Evolutionary conservation across 108 stramenopile genomes (phyloP), one percentile per base, ranked within the genome.

Genomic region (Skeletonema menzelii): DNA sequence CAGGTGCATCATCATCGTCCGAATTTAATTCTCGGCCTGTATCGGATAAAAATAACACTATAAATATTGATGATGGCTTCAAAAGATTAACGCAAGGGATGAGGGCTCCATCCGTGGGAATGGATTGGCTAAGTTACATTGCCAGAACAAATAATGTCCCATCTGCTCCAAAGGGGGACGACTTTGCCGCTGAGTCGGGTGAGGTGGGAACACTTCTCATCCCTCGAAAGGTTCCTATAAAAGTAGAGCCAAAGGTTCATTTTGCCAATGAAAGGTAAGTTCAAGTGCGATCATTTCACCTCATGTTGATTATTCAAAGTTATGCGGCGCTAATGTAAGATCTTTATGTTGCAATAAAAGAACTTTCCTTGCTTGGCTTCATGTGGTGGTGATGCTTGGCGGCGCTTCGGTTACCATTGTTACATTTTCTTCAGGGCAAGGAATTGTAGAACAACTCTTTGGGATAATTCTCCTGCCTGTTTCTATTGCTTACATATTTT

Each of bases 281-380:
- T 10, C 11, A 37, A 37, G 35, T 37, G 35, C 11, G 2, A 32
- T 37, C 11, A 12, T 37, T 2, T 37, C 1, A 12, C 11, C 11
- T 37, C 10, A 12, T 37, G 35, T 2, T 37, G 35, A 37, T 0
- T 37, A 12, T 37, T 2, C 2, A 37, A 1, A 37, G 35, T 37
- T 10, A 37, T 37, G 35, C 35, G 11, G 11, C 35, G 10, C 35
- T 37, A 37, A 37, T 37, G 10, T 37, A 10, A 35, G 79, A 75
- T 61, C 68, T 72, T 42, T 38, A 79, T 47, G 63, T 85, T 56
- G 91, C 89, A 24, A 88, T 11, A 88, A 94, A 59, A 79, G 92
- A 14, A 92, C 91, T 4, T 87, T 94, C 67, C 55, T 94, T 34
- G 59, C 82, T 8, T 94, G 93, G 93, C 46, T 88, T n/a, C 76